Base-by-base conservation (phyloP, 306 rosid genomes). In the Cyclanthera cordifolia region DNA sequence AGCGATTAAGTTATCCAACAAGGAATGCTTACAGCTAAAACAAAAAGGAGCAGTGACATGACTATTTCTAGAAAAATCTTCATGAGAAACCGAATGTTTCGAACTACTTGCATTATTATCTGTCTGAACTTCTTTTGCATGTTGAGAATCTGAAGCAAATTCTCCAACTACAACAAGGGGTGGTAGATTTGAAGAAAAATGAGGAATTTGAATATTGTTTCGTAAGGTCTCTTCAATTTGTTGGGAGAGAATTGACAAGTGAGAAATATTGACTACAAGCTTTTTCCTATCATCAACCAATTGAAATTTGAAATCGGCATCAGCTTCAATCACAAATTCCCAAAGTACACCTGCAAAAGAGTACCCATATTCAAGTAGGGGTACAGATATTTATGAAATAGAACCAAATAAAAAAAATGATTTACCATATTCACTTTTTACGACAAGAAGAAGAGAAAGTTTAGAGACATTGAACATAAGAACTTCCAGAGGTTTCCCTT, bases 351-450 rank as follows among this genome's bases (percentile, higher is more conserved):
- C 98, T 92, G 82, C 79, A 80, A 25, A 34, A 76, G 48, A 72
- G 70, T 70, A 67, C 78, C 32, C 70, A 67, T 46, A 76, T 69
- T 72, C 59, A 67, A 60, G 28, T 24, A 37, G 21, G 8, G 25
- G 23, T 49, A 20, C n/a, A 56, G 8, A 21, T 43, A 39, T 8
- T 56, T 15, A 25, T 17, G 15, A 67, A 47, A 49, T n/a, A 12
- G 6, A 67, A 67, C 43, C 45, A 25, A 24, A 27, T 5, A 47
- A 30, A 47, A 30, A 47, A 50, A 51, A 28, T 16, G 1, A 70
- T n/a, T 37, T 82, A 92, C 98, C 95, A 65, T 82, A 76, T 72
- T 78, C 89, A 55, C 84, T 85, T 82, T 85, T 83, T 73, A 77
- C 72, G 19, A 88, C 85, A 53, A 87, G 82, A 79, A 76, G 83